Conservation (phyloP, 768 basidiomycete species). For the Tylopilus subfusipes region DNA sequence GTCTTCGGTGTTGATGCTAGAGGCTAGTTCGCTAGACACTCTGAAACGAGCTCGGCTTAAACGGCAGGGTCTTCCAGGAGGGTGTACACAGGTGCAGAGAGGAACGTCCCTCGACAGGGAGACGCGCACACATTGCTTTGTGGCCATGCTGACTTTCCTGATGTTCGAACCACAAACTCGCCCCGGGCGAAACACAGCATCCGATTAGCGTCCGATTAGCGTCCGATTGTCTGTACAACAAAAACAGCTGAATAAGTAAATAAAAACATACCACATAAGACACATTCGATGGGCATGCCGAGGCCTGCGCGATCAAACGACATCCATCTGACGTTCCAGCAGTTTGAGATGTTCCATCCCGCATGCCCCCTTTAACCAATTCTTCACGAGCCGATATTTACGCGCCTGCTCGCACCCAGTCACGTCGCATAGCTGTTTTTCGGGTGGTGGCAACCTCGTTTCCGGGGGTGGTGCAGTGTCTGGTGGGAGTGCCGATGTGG, state of each 20-base stretch:
- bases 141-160: no score
- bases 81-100: no score
- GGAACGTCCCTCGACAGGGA: no score
- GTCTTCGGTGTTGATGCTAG: no score
- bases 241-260: not conserved
- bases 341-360: constrained; percentile 62
- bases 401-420: constrained; percentile 51
- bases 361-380: constrained; percentile 59
- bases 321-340: constrained; percentile 37
- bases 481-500: constrained; percentile 30
- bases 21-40: no score
- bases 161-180: no score
- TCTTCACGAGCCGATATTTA: constrained; percentile 64
- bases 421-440: constrained; percentile 45
- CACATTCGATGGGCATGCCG: not conserved
- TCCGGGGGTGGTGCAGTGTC: constrained; percentile 9
- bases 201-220: not conserved
- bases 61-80: no score
- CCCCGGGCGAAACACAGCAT: not conserved
- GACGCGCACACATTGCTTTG: no score
- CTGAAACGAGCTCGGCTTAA: no score
- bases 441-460: constrained; percentile 1
- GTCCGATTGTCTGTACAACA: not conserved
- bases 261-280: not conserved
- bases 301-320: not conserved